These are phyloP conservation scores for Xylaria cubensis DNA, from an alignment of 495 filamentous ascomycete species.

Conservation along the genomic window DNA sequence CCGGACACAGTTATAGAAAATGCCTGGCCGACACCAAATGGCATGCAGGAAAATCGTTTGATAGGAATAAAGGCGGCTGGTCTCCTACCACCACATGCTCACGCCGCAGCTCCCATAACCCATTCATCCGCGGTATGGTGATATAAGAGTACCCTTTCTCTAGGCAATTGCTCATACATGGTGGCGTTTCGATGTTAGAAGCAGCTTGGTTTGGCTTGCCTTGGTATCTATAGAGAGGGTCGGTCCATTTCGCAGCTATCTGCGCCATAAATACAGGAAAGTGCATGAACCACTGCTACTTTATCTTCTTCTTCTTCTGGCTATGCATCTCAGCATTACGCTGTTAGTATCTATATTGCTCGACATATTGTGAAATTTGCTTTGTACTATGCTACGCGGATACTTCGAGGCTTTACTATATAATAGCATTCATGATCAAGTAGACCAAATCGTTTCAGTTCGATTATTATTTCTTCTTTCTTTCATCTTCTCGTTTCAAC, in stretches of 20 bases:
- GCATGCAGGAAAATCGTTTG: neutral
- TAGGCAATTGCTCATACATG: neutral
- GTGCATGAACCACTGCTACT: neutral
- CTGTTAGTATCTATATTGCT: neutral
- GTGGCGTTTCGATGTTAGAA: neutral
- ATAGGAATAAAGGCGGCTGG: neutral
- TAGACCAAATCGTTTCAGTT: neutral
- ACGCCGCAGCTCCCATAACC: neutral
- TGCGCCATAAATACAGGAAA: constrained; percentile 20
- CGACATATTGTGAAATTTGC: neutral
- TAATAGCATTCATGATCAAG: neutral
- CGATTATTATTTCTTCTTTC: neutral
- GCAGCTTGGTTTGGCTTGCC: neutral
- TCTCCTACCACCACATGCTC: neutral
- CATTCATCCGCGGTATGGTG: neutral
- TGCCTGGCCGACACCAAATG: neutral
- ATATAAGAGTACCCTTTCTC: neutral
- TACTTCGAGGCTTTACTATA: neutral
- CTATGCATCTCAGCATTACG: neutral
- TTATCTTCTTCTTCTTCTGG: neutral
- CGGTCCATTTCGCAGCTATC: constrained; percentile 11
- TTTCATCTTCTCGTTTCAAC: neutral
- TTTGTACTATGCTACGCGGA: neutral
- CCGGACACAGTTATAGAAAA: neutral
- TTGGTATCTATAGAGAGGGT: constrained; percentile 15